Evolutionary conservation across 2,329 filamentous ascomycete species (phyloP).

Genomic region (Aspergillus aculeatinus): DNA sequence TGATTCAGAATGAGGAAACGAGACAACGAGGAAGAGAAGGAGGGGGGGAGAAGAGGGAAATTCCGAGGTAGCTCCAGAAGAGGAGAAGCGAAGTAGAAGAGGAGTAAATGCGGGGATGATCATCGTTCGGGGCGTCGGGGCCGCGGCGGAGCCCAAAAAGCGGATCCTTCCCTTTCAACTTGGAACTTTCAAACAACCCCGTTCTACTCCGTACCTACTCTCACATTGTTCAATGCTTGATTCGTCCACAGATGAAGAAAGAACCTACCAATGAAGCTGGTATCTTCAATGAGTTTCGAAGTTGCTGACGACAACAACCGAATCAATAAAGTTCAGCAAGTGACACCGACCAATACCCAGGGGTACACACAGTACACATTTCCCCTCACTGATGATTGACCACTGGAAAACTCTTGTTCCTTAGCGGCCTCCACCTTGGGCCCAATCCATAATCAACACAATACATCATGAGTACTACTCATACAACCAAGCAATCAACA

Average conservation of each 20-base stretch:
- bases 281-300: no score
- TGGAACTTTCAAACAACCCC: no score
- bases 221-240: no score
- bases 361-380: no score
- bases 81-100: conserved; percentile 2
- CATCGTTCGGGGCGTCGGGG: not conserved
- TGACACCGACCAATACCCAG: no score
- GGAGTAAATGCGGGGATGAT: conserved; percentile 13
- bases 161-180: not conserved
- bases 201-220: no score
- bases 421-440: not conserved
- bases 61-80: not conserved
- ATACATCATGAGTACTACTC: not conserved
- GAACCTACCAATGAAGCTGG: no score
- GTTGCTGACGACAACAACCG: no score
- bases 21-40: not conserved
- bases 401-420: not conserved
- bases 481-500: not conserved
- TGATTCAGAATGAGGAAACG: not conserved
- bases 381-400: not conserved
- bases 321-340: no score
- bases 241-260: no score
- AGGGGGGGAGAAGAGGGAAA: not conserved
- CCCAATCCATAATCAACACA: not conserved
- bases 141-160: not conserved